phyloP scores from a whole-genome alignment of 495 filamentous ascomycete species.

The Penicillium psychrofluorescens region DNA sequence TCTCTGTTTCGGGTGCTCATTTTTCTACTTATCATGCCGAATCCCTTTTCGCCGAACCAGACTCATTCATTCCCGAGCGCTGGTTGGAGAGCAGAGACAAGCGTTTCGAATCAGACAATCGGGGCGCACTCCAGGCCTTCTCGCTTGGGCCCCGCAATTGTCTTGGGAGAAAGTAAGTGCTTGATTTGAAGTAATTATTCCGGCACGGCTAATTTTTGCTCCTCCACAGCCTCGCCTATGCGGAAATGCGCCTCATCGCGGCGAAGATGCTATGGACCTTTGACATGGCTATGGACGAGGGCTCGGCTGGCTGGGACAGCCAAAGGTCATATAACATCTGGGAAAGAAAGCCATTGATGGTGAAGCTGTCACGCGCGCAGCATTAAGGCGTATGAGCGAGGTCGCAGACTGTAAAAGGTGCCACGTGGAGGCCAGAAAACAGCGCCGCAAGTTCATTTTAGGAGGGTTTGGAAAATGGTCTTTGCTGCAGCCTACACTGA shows the following conservation, averaged over 20 bases:
- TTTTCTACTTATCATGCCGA: slow-evolving; percentile 15
- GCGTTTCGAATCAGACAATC: slow-evolving; percentile 21
- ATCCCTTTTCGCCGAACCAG: slow-evolving; percentile 22
- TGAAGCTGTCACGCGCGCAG: slow-evolving; percentile 3
- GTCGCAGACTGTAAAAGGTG: no score
- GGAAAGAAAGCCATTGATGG: slow-evolving; percentile 26
- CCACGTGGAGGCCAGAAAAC: no score
- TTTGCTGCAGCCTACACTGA: no score
- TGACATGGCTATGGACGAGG: slow-evolving; percentile 16
- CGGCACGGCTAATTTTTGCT: no score
- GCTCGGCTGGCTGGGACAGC: slow-evolving; percentile 27
- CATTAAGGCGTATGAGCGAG: no score
- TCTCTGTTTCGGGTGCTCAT: no score
- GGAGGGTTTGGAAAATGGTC: no score
- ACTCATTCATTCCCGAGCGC: slow-evolving; percentile 34
- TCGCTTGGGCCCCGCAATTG: slow-evolving; percentile 42
- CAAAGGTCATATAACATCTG: slow-evolving; percentile 27
- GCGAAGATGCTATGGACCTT: slow-evolving; percentile 11
- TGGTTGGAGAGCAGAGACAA: slow-evolving; percentile 22
- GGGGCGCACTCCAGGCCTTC: slow-evolving; percentile 34
- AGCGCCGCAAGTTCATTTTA: no score
- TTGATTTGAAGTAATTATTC: slow-evolving; percentile 4
- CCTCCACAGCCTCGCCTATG: slow-evolving; percentile 14
- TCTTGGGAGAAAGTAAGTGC: slow-evolving; percentile 37
- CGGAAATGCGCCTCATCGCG: slow-evolving; percentile 25